Evolutionary conservation across 495 filamentous ascomycete species (phyloP), one percentile per base, ranked within the genome.

Genomic region (Penicillium desertorum): DNA sequence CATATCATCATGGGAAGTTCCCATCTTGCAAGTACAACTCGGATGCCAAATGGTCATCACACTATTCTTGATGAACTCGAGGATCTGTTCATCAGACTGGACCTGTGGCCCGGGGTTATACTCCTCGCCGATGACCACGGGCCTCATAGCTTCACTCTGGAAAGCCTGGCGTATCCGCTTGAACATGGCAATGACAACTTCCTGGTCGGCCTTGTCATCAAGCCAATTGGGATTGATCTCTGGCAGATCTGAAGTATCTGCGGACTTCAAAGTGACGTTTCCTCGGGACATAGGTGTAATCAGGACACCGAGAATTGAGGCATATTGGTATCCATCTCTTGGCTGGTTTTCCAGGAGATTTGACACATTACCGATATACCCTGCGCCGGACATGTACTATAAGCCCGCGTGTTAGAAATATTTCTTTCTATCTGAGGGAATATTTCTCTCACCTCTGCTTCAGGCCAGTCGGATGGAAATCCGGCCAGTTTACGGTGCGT

Each of bases 191-290:
- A 88, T 57, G 0, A 78, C 73, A 12, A 87, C 61, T 41, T 83
- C 82, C n/a, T 69, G 58, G 47, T 88, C 84, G 0, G 75, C 65
- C 14, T 63, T 58, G 29, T 77, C 59, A 16, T 62, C 72, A 1
- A 89, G 73, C 74, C 76, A 86, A 54, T 76, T 76, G 0, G 78
- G 76, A 52, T 83, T 76, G 59, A 89, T 80, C 16, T 81, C 51
- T 0, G 85, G 86, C 0, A 65, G 62, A 49, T 78, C 76, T 0
- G 46, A 30, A 0, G 73, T 81, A 56, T 76, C 61, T 10, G 71
- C 53, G 0, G 72, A 79, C 4, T 61, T 54, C 52, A 88, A 76
- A 2, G 75, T 81, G 6, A 88, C 74, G 50, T 71, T 83, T 32
- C 86, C 85, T 0, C 83, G 73, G 0, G 81, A 84, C 1, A 74